Conservation (phyloP, 2,329 filamentous ascomycete species). For the Aschersonia sp. region DNA sequence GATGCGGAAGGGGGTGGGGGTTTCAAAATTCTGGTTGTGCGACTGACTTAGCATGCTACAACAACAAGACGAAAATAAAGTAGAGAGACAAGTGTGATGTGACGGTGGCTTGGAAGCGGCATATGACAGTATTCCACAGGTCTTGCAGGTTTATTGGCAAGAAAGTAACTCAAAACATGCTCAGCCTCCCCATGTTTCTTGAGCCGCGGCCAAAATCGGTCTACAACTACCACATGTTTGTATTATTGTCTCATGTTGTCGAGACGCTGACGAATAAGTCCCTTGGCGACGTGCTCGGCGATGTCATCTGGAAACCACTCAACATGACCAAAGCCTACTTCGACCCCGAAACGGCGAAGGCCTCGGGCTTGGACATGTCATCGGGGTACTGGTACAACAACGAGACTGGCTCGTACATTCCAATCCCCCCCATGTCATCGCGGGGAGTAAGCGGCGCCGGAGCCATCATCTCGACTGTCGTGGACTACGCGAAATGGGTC, state of each 20-base stretch:
- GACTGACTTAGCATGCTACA: too few relatives aligned
- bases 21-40: too few relatives aligned
- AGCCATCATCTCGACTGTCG: constrained; percentile 26
- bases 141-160: too few relatives aligned
- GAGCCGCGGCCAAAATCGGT: constrained; percentile 29
- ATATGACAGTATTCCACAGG: too few relatives aligned
- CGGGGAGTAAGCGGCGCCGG: constrained; percentile 23
- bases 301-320: constrained; percentile 28
- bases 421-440: constrained; percentile 12
- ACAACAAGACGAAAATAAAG: too few relatives aligned
- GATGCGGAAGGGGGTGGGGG: too few relatives aligned
- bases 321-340: constrained; percentile 29
- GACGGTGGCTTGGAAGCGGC: too few relatives aligned
- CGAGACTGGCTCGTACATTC: constrained; percentile 7
- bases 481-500: constrained; percentile 37
- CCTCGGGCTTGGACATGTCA: constrained; percentile 17
- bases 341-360: constrained; percentile 11
- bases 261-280: constrained; percentile 22
- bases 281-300: constrained; percentile 24
- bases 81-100: too few relatives aligned
- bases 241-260: constrained; percentile 27
- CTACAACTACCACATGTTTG: constrained; percentile 38
- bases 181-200: constrained; percentile 26
- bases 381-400: constrained; percentile 26
- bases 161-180: constrained; percentile 14